Base-by-base conservation (phyloP, 345 rosid species). In the Citrus sinensis region DNA sequence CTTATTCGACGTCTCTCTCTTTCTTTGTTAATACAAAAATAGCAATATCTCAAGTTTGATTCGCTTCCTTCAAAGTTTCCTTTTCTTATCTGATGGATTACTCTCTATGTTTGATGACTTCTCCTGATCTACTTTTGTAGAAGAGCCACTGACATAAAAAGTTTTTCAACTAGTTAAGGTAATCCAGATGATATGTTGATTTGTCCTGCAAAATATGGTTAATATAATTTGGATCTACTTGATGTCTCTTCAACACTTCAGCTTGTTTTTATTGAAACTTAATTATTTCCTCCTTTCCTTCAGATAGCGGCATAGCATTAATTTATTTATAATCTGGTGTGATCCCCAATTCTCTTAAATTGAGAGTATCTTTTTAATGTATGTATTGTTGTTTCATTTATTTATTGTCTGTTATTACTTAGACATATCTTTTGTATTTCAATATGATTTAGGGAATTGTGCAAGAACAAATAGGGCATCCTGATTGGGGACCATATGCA, bases 401-500 rank as follows among this genome's bases (percentile, higher is more conserved):
- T 68, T 73, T 25, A 64, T 54, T 39, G 29, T 32, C 55, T 22
- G 61, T 60, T 59, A 6, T n/a, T 66, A 66, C 67, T 76, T 77
- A 11, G 68, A 69, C 67, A 70, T 40, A 34, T 78, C 58, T 75
- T 86, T 75, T 79, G 11, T 10, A 80, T 83, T 62, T 80, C 42
- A 55, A 68, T 75, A 77, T 82, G 82, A 71, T 69, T 64, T 78
- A 95, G 99, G 84, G 89, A 11, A 92, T 93, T 72, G 99, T 87
- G 78, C 97, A 84, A 82, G 97, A 95, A 78, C 99, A 95, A 71
- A 88, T 86, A 84, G 87, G 86, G 59, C 98, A 95, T 85, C 95
- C 95, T 84, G 82, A 76, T 56, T 95, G 99, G 99, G 99, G 99
- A 80, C 79, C 90, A 65, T 95, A 95, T 86, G 97, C 97, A 73